A percentile compares a stretch with the other conserved stretches of the same genome.
These are phyloP conservation scores for Aspergillus diversus DNA, from an alignment of 495 filamentous ascomycete species.

Conservation along the genomic window DNA sequence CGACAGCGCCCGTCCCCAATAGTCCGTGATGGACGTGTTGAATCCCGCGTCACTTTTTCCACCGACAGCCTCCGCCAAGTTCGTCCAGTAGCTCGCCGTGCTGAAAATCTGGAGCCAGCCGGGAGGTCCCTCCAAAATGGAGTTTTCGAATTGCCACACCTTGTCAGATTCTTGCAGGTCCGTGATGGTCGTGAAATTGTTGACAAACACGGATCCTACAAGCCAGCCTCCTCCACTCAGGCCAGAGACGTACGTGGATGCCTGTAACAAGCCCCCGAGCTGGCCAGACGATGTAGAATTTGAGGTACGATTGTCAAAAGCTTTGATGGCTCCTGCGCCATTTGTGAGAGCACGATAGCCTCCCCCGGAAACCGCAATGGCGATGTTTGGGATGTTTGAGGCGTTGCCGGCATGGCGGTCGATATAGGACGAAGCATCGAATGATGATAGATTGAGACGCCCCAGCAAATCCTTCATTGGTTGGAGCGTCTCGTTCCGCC, in stretches of 20 bases:
- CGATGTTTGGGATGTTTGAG: conserved; percentile 63
- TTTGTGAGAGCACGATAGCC: conserved; percentile 86
- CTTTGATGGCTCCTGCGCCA: conserved; percentile 79
- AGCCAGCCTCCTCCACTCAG: conserved; percentile 89
- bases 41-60: conserved; percentile 72
- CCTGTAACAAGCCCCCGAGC: conserved; percentile 81
- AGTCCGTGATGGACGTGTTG: conserved; percentile 79
- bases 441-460: conserved; percentile 68
- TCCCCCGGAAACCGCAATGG: conserved; percentile 59
- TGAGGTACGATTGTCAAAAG: conserved; percentile 74
- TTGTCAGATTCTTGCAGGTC: conserved; percentile 56
- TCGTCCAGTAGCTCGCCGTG: conserved; percentile 64
- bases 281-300: conserved; percentile 66
- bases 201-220: conserved; percentile 83
- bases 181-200: conserved; percentile 80
- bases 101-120: conserved; percentile 48
- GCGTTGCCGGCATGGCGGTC: conserved; percentile 53
- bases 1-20: conserved; percentile 75
- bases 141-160: conserved; percentile 75
- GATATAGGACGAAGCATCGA: conserved; percentile 77
- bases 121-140: conserved; percentile 68
- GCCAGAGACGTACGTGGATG: conserved; percentile 78
- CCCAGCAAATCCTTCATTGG: conserved; percentile 71
- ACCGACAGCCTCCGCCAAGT: conserved; percentile 62
- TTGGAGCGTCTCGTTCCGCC: conserved; percentile 57